These are phyloP conservation scores for Penicillium mononematosum DNA, from an alignment of 495 filamentous ascomycete genomes.

Conservation along the genomic window DNA sequence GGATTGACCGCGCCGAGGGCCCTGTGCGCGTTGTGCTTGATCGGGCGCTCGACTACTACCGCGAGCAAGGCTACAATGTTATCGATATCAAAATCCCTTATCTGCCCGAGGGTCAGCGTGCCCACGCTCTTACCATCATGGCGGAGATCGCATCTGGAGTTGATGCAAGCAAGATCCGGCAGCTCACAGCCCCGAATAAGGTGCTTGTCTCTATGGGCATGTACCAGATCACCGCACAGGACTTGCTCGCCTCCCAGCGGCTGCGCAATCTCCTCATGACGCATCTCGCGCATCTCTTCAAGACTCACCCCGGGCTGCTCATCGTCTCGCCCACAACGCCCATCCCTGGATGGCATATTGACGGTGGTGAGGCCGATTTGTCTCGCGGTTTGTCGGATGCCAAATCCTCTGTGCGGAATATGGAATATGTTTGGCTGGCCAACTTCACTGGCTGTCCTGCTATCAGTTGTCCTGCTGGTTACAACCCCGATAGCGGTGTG, in stretches of 20 bases:
- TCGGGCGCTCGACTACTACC: constrained; percentile 60
- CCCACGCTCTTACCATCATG: constrained; percentile 81
- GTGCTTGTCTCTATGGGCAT: constrained; percentile 64
- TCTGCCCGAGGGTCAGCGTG: constrained; percentile 69
- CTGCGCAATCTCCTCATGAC: constrained; percentile 77
- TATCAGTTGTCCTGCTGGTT: constrained; percentile 76
- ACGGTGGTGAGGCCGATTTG: constrained; percentile 50
- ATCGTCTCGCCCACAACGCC: constrained; percentile 80
- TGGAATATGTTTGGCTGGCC: constrained; percentile 87
- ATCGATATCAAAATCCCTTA: constrained; percentile 76
- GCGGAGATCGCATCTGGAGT: constrained; percentile 56
- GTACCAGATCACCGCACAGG: constrained; percentile 59
- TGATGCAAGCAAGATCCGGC: constrained; percentile 37
- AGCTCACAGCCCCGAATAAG: constrained; percentile 68
- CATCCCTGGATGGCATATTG: constrained; percentile 70
- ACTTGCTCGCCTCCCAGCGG: constrained; percentile 73
- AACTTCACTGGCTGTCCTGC: constrained; percentile 81
- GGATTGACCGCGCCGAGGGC: constrained; percentile 68
- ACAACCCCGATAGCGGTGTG: constrained; percentile 53
- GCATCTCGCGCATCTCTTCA: constrained; percentile 73
- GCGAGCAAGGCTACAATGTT: constrained; percentile 59
- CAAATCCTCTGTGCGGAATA: constrained; percentile 68
- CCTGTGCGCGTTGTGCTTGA: constrained; percentile 60
- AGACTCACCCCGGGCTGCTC: constrained; percentile 69
- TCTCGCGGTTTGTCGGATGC: constrained; percentile 70